phyloP scores from a whole-genome alignment of 257 asterid genomes.

The Misopates orontium region DNA sequence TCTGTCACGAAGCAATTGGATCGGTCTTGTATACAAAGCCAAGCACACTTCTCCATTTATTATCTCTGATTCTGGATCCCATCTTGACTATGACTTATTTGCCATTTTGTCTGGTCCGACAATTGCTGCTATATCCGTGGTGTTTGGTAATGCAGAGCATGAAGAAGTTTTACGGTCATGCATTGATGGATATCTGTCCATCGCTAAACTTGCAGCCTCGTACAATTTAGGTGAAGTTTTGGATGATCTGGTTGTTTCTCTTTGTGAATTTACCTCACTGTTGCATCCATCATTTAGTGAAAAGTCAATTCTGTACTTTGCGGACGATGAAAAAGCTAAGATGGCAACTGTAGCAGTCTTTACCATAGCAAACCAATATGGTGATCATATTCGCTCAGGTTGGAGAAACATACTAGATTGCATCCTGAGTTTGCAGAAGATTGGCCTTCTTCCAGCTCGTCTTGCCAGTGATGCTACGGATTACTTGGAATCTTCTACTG shows the following conservation, averaged over 20 bases:
- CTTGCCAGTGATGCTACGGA: constrained; percentile 98
- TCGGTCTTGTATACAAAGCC: constrained; percentile 88
- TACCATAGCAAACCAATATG: constrained; percentile 85
- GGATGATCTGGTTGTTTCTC: constrained; percentile 94
- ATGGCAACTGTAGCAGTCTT: constrained; percentile 95
- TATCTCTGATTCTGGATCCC: constrained; percentile 76
- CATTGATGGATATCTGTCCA: constrained; percentile 92
- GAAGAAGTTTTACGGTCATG: constrained; percentile 94
- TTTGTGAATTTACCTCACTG: constrained; percentile 87
- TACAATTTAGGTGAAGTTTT: constrained; percentile 93
- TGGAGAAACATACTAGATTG: constrained; percentile 96
- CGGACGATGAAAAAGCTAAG: constrained; percentile 92
- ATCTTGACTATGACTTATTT: constrained; percentile 96
- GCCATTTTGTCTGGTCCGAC: constrained; percentile 99
- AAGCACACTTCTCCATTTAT: constrained; percentile 72
- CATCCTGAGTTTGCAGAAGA: constrained; percentile 87
- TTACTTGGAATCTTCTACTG: constrained; percentile 78
- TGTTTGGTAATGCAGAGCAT: constrained; percentile 89
- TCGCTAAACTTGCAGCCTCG: constrained; percentile 93
- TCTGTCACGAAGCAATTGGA: constrained; percentile 97
- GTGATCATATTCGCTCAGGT: constrained; percentile 88
- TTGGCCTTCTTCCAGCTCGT: constrained; percentile 96
- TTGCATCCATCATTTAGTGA: constrained; percentile 82
- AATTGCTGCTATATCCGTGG: constrained; percentile 96
- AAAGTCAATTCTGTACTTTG: constrained; percentile 93